A percentile compares a stretch with the other conserved stretches of the same genome.
Evolutionary conservation across 352 stramenopile genomes (phyloP).

Genomic region (Phytophthora fragariae): DNA sequence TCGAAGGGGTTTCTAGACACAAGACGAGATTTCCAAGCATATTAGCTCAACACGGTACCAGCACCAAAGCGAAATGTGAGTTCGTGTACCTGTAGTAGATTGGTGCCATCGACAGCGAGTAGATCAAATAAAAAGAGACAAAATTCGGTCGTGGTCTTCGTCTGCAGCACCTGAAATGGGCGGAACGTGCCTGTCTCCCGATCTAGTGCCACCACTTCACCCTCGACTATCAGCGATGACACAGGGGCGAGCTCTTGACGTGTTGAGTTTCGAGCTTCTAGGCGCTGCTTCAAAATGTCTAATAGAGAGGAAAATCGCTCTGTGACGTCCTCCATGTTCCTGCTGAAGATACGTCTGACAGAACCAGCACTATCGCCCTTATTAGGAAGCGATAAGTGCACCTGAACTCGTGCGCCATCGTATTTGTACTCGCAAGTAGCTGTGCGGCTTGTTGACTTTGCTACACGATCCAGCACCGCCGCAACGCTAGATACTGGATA

Average conservation of each 20-base stretch:
- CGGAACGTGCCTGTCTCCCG: conserved; percentile 53
- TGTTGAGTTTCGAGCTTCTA: conserved; percentile 21
- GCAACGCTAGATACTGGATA: conserved; percentile 75
- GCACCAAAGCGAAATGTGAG: not conserved
- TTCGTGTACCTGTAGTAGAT: conserved; percentile 49
- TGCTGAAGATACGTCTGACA: conserved; percentile 75
- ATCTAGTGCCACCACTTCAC: conserved; percentile 80
- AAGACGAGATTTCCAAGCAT: not conserved
- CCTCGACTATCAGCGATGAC: conserved; percentile 70
- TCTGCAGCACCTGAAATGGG: conserved; percentile 85
- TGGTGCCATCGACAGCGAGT: conserved; percentile 59
- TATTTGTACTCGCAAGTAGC: conserved; percentile 89
- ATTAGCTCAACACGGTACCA: not conserved
- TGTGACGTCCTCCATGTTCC: conserved; percentile 86
- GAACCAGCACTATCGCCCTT: not conserved
- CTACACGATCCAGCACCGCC: conserved; percentile 54
- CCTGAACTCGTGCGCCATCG: conserved; percentile 80
- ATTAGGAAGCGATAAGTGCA: conserved; percentile 55
- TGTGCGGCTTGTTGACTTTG: conserved; percentile 40
- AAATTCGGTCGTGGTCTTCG: conserved; percentile 74
- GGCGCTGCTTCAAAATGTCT: conserved; percentile 45
- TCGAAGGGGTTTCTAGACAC: conserved; percentile 44
- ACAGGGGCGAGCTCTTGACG: conserved; percentile 14
- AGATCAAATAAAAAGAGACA: conserved; percentile 86
- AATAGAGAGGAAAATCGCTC: conserved; percentile 70